A percentile compares a stretch with the other conserved stretches of the same genome.
Conservation (phyloP, 306 rosid species). For the Glycyrrhiza uralensis region DNA sequence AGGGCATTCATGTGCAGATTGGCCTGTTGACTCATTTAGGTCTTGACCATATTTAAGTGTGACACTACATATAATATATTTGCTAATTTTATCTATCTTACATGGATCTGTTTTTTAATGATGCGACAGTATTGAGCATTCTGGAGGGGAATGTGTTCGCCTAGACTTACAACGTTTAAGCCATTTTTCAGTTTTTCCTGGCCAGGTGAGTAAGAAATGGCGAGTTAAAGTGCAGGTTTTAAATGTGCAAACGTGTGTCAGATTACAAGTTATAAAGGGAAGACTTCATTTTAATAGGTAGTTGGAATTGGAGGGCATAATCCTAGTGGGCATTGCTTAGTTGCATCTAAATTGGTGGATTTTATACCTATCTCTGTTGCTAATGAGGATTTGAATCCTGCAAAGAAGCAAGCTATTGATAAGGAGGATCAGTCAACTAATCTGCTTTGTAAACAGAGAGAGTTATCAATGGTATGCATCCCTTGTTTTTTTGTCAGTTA, state of each 20-base stretch:
- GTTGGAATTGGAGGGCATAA: slow-evolving; percentile 89
- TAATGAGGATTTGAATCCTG: slow-evolving; percentile 51
- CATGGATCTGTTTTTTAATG: slow-evolving; percentile 18
- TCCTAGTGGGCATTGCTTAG: slow-evolving; percentile 96
- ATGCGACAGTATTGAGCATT: slow-evolving; percentile 60
- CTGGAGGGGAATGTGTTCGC: slow-evolving; percentile 91
- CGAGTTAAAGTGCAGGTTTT: slow-evolving; percentile 8
- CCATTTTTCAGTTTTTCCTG: slow-evolving; percentile 87
- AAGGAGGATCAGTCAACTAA: slow-evolving; percentile 42
- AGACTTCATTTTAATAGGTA: slow-evolving; percentile 51
- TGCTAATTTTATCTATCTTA: slow-evolving; percentile 13
- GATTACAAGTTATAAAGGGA: slow-evolving; percentile 18
- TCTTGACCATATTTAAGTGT: background rate
- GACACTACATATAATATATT: background rate
- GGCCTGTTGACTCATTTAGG: slow-evolving; percentile 5
- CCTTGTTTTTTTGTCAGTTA: background rate
- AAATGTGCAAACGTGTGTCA: slow-evolving; percentile 2
- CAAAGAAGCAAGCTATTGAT: slow-evolving; percentile 75
- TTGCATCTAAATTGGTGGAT: slow-evolving; percentile 84
- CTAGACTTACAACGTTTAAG: slow-evolving; percentile 66
- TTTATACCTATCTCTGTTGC: slow-evolving; percentile 43
- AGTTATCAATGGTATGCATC: slow-evolving; percentile 61
- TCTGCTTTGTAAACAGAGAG: slow-evolving; percentile 42
- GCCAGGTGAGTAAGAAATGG: slow-evolving; percentile 63
- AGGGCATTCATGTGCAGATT: background rate